Evolutionary conservation across 192 early-diverging fungal genomes (phyloP).

Genomic region (Obelidium mucronatum): DNA sequence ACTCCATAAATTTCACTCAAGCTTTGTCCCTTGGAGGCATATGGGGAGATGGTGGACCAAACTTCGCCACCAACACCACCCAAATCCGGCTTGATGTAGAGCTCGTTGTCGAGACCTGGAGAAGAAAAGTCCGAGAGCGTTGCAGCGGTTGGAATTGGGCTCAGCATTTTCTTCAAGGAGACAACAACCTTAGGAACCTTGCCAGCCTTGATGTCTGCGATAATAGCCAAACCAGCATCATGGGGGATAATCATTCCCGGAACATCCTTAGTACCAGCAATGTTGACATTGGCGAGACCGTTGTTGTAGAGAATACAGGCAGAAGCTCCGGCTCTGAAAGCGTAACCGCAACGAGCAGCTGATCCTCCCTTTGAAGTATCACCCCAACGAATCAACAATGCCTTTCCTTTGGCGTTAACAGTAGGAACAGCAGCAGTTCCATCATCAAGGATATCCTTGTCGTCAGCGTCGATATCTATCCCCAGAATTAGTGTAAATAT

Average conservation of each 20-base stretch:
- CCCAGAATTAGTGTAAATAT: not conserved
- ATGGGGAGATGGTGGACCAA: constrained; percentile 39
- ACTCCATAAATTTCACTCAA: constrained; percentile 27
- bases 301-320: constrained; percentile 50
- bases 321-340: constrained; percentile 30
- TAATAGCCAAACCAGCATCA: constrained; percentile 19
- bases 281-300: constrained; percentile 7
- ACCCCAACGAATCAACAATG: constrained; percentile 44
- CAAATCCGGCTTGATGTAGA: constrained; percentile 66
- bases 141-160: constrained; percentile 58
- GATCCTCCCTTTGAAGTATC: constrained; percentile 12
- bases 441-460: constrained; percentile 30
- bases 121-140: constrained; percentile 77
- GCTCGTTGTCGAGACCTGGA: constrained; percentile 73
- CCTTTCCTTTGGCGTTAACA: constrained; percentile 42
- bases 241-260: constrained; percentile 24
- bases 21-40: constrained; percentile 1
- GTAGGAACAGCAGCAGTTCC: constrained; percentile 18
- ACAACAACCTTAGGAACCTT: constrained; percentile 49
- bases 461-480: constrained; percentile 39
- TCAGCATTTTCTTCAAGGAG: constrained; percentile 52
- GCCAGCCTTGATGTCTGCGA: constrained; percentile 39
- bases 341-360: constrained; percentile 37
- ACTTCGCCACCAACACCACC: constrained; percentile 51
- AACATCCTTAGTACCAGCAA: constrained; percentile 28